These are phyloP conservation scores for Lasiodiplodia citricola DNA, from an alignment of 2,329 filamentous ascomycete genomes.

Conservation along the genomic window DNA sequence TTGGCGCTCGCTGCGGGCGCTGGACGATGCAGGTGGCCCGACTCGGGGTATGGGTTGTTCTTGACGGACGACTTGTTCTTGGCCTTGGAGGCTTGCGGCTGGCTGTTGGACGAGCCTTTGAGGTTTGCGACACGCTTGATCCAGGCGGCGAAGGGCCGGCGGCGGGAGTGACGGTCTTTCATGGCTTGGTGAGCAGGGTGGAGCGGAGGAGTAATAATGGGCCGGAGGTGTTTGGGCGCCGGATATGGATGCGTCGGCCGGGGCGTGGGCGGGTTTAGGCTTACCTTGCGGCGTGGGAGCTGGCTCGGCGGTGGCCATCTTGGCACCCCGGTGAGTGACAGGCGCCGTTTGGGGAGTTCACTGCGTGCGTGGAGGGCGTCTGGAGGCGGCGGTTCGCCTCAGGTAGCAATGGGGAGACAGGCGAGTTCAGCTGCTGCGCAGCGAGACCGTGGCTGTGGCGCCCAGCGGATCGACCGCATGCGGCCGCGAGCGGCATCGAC, in stretches of 20 bases:
- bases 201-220: conserved; percentile 16
- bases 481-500: conserved; percentile 22
- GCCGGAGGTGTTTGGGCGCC: conserved; percentile 13
- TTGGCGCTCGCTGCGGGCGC: conserved; percentile 56
- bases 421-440: conserved; percentile 15
- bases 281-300: conserved; percentile 51
- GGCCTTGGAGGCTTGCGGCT: conserved; percentile 48
- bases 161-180: conserved; percentile 73
- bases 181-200: conserved; percentile 18
- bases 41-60: conserved; percentile 93
- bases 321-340: conserved; percentile 22
- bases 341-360: neutral
- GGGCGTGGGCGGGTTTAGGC: conserved; percentile 32
- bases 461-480: conserved; percentile 24
- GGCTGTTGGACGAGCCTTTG: conserved; percentile 72
- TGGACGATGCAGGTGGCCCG: conserved; percentile 65
- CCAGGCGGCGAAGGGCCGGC: conserved; percentile 88
- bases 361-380: conserved; percentile 14
- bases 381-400: conserved; percentile 10
- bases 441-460: conserved; percentile 21
- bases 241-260: conserved; percentile 19
- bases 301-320: conserved; percentile 53
- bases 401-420: conserved; percentile 19
- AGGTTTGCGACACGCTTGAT: conserved; percentile 92
- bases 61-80: conserved; percentile 61